phyloP scores from a whole-genome alignment of 2,329 filamentous ascomycete genomes.

The Rutstroemia sp. region DNA sequence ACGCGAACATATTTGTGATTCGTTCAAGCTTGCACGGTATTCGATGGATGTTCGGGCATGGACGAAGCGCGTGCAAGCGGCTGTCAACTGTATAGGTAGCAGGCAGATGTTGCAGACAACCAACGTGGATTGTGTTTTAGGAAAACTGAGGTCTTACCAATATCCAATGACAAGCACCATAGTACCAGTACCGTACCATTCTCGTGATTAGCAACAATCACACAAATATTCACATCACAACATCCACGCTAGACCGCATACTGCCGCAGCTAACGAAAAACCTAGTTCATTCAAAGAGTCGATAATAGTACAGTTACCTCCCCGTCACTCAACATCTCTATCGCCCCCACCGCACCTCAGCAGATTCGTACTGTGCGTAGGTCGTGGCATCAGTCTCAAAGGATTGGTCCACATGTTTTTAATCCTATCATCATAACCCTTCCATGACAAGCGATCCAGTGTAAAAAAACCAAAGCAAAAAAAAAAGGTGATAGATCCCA shows the following conservation, averaged over 20 bases:
- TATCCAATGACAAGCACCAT: too few species aligned
- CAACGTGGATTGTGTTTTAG: too few species aligned
- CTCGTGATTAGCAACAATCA: neutral
- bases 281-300: neutral
- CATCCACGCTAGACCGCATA: neutral
- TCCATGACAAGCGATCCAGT: slow-evolving; percentile 6
- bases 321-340: neutral
- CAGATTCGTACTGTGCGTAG: neutral
- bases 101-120: too few species aligned
- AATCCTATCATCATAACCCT: slow-evolving; percentile 3
- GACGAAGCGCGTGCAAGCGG: too few species aligned
- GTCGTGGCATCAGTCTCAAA: neutral
- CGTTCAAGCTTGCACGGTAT: too few species aligned
- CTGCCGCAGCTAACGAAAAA: neutral
- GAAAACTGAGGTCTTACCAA: too few species aligned
- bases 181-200: too few species aligned
- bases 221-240: neutral
- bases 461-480: slow-evolving; percentile 4
- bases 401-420: neutral
- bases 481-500: slow-evolving; percentile 7
- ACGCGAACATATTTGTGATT: too few species aligned
- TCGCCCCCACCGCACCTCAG: neutral
- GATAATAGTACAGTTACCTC: neutral
- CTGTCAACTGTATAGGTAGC: too few species aligned
- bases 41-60: too few species aligned